Conservation (phyloP, 192 early-diverging fungal genomes). For the Entophlyctis helioformis region DNA sequence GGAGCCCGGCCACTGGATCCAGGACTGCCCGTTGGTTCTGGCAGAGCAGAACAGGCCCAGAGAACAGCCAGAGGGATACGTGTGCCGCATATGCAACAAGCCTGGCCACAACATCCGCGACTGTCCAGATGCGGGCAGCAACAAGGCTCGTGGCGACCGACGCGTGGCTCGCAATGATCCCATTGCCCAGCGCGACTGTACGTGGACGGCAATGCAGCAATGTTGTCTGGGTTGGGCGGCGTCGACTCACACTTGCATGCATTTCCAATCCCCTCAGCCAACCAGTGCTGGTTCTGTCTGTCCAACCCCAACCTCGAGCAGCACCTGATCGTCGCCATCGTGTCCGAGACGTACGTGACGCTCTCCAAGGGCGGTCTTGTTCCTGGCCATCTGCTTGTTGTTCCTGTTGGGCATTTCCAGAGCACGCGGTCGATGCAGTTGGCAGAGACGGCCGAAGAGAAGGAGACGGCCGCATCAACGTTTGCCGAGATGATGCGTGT, state of each 20-base stretch:
- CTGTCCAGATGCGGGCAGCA: slow-evolving; percentile 19
- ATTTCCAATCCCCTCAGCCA: slow-evolving; percentile 6
- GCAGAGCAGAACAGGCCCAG: slow-evolving; percentile 9
- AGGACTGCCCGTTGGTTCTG: slow-evolving; percentile 25
- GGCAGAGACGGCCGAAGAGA: slow-evolving; percentile 7
- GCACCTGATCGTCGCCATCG: slow-evolving; percentile 80
- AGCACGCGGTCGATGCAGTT: slow-evolving; percentile 7
- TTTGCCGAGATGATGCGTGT: no score
- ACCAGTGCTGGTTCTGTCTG: slow-evolving; percentile 92
- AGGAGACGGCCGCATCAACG: slow-evolving; percentile 7
- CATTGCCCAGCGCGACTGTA: not conserved
- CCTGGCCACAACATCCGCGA: slow-evolving; percentile 37
- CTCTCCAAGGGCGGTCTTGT: slow-evolving; percentile 82
- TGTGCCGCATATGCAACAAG: slow-evolving; percentile 35
- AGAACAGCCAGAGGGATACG: slow-evolving; percentile 26
- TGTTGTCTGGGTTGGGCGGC: no score
- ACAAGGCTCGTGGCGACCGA: no score
- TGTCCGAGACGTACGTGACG: slow-evolving; percentile 67
- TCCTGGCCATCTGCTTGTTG: slow-evolving; percentile 65
- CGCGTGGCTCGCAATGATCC: not conserved
- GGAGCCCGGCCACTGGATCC: slow-evolving; percentile 35
- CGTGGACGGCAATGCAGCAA: no score
- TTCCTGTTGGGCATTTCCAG: slow-evolving; percentile 46
- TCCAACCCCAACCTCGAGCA: slow-evolving; percentile 81
- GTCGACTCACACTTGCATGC: no score